phyloP scores from a whole-genome alignment of 2,329 filamentous ascomycete genomes.

The Claviceps lovelessii region DNA sequence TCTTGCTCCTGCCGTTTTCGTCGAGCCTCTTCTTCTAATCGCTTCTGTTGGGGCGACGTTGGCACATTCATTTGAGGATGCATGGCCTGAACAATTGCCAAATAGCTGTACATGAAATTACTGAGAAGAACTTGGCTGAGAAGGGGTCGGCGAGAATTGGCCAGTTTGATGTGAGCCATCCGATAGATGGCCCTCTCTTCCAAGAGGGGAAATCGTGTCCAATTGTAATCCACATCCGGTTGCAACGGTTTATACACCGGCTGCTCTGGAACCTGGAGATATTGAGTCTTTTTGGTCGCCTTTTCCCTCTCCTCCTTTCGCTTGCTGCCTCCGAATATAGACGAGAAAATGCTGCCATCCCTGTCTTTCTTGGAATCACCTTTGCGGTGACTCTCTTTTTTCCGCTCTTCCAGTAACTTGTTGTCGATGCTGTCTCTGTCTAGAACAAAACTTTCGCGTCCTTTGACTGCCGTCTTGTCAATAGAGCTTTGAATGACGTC shows the following conservation, averaged over 20 bases:
- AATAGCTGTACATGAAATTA: conserved; percentile 99
- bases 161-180: conserved; percentile 97
- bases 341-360: conserved; percentile 83
- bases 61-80: conserved; percentile 89
- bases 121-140: conserved; percentile 92
- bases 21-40: conserved; percentile 39
- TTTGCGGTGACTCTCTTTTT: conserved; percentile 65
- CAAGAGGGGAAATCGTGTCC: conserved; percentile 86
- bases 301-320: conserved; percentile 71
- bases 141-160: conserved; percentile 83
- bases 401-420: conserved; percentile 67
- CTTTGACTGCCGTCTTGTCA: conserved; percentile 49
- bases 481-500: conserved; percentile 82
- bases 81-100: conserved; percentile 97
- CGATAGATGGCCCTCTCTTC: conserved; percentile 96
- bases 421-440: conserved; percentile 61
- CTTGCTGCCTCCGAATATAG: conserved; percentile 79
- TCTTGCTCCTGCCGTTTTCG: conserved; percentile 36
- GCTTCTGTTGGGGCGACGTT: conserved; percentile 61
- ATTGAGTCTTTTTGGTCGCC: conserved; percentile 57
- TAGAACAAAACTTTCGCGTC: conserved; percentile 70
- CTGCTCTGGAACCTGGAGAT: conserved; percentile 68
- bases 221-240: conserved; percentile 88
- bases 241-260: conserved; percentile 55
- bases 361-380: conserved; percentile 78